Base-by-base conservation (phyloP, 2,329 filamentous ascomycete genomes). In the Didymella sp. region DNA sequence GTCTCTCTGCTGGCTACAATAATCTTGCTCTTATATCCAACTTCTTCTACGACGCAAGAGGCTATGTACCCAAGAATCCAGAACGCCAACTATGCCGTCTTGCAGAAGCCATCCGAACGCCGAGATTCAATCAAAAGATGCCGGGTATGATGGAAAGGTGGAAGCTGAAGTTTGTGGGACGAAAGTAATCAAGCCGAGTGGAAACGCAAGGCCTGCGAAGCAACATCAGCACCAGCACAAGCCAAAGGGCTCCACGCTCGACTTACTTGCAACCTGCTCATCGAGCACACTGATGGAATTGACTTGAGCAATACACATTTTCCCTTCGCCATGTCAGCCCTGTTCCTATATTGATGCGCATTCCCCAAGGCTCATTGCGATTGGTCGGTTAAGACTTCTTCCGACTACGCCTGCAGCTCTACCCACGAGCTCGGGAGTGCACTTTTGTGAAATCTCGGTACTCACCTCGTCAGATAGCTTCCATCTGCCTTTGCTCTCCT, bases 401-500 rank as follows among this genome's bases (percentile, higher is more conserved):
- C 57, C 57, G 43, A 27, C 42, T 31, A 48, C 13, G 17, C 1
- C 21, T 24, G 41, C 41, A 46, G 6, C 13, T n/a, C 4, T 27
- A 4, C 17, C 7, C 3, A 24, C 35, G 19, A 2, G 9, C n/a
- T 11, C 35, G 9, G 11, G 17, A 13, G 8, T 21, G 13, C 19
- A 22, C 21, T 8, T 8, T 3, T n/a, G 21, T 13, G 17, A 11
- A 6, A 25, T 40, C 9, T 22, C 21, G 38, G 21, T 13, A 54
- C 74, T 62, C 60, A 78, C 76, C 71, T 73, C 24, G 73, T 77
- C 60, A 74, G 47, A 60, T 74, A 71, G 7, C 65, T 63, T 0
- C 76, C 76, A 61, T 78, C 76, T 6, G 69, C 68, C 61, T 68
- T 76, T 1, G 73, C 67, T 44, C 74, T 63, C 49, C 73, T 58